Percentiles rank a stretch among this genome's conserved stretches.
Conservation (phyloP, 345 rosid genomes). For the Eutrema yunnanense region DNA sequence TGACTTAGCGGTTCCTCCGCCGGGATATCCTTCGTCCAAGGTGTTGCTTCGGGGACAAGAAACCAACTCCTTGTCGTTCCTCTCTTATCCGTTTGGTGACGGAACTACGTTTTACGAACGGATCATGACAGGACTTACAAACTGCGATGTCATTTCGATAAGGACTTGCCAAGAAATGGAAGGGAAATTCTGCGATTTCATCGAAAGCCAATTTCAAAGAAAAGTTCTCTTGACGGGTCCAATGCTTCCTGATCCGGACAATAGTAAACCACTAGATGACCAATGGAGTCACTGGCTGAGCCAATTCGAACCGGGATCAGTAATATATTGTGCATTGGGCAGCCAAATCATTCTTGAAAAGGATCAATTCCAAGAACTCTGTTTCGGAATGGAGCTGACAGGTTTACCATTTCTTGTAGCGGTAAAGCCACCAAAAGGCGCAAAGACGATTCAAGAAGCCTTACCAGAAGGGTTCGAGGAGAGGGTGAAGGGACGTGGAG, state of each 20-base stretch:
- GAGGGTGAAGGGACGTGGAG: constrained; percentile 47
- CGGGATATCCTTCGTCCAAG: constrained; percentile 50
- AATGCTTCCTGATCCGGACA: constrained; percentile 36
- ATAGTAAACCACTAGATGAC: constrained; percentile 31
- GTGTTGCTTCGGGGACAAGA: constrained; percentile 42
- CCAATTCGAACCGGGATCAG: constrained; percentile 37
- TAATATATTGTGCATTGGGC: constrained; percentile 60
- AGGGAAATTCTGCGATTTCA: constrained; percentile 47
- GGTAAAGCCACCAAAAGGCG: constrained; percentile 48
- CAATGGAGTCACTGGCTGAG: constrained; percentile 49
- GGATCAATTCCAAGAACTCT: constrained; percentile 58
- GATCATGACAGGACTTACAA: constrained; percentile 27
- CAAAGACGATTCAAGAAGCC: constrained; percentile 49
- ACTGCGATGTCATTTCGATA: constrained; percentile 45
- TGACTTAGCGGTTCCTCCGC: constrained; percentile 41
- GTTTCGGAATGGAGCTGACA: constrained; percentile 54
- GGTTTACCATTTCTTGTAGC: constrained; percentile 56
- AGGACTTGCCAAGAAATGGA: constrained; percentile 67
- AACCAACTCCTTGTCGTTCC: constrained; percentile 30
- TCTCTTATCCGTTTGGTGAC: constrained; percentile 48
- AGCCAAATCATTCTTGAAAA: constrained; percentile 53
- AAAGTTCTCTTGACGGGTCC: constrained; percentile 58
- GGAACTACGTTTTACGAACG: constrained; percentile 49
- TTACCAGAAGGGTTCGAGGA: constrained; percentile 61
- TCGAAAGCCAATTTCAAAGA: constrained; percentile 40